Evolutionary conservation across 2,329 filamentous ascomycete genomes (phyloP).

Genomic region (Zymoseptoria brevis): DNA sequence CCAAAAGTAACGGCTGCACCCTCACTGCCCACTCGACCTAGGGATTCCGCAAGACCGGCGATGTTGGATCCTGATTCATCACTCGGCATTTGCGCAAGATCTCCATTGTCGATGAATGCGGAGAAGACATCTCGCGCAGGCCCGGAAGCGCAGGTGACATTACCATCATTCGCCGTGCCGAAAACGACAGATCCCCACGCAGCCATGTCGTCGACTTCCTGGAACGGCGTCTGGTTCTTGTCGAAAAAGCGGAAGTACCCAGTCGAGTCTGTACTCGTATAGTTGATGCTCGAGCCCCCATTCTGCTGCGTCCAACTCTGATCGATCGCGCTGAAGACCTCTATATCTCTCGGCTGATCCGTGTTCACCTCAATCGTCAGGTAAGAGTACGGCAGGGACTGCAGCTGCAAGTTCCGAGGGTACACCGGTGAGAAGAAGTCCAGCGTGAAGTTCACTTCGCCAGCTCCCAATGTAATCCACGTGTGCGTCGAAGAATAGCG

Average conservation of each 20-base stretch:
- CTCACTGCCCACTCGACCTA: slow-evolving; percentile 7
- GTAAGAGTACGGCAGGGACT: slow-evolving; percentile 32
- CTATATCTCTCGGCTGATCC: slow-evolving; percentile 10
- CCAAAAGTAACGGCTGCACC: slow-evolving; percentile 15
- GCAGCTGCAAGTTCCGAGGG: slow-evolving; percentile 26
- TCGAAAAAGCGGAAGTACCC: slow-evolving; percentile 20
- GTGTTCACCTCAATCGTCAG: slow-evolving; percentile 20
- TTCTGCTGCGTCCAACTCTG: slow-evolving; percentile 30
- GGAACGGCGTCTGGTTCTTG: slow-evolving; percentile 16
- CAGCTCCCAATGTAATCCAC: slow-evolving; percentile 23
- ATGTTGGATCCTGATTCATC: slow-evolving; percentile 10
- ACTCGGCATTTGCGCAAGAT: not conserved
- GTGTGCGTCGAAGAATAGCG: slow-evolving; percentile 29
- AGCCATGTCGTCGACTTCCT: slow-evolving; percentile 19
- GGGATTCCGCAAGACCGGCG: slow-evolving; percentile 14
- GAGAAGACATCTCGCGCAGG: slow-evolving; percentile 9
- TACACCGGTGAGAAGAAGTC: slow-evolving; percentile 33
- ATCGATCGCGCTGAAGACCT: slow-evolving; percentile 31
- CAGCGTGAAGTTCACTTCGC: slow-evolving; percentile 21
- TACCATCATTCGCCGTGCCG: slow-evolving; percentile 4
- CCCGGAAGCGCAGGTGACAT: slow-evolving; percentile 7
- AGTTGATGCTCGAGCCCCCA: slow-evolving; percentile 18
- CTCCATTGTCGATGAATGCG: slow-evolving; percentile 9
- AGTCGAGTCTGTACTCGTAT: slow-evolving; percentile 8
- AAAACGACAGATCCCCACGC: slow-evolving; percentile 21